phyloP scores from a whole-genome alignment of 768 basidiomycete genomes.

The Cystobasidium ongulense region DNA sequence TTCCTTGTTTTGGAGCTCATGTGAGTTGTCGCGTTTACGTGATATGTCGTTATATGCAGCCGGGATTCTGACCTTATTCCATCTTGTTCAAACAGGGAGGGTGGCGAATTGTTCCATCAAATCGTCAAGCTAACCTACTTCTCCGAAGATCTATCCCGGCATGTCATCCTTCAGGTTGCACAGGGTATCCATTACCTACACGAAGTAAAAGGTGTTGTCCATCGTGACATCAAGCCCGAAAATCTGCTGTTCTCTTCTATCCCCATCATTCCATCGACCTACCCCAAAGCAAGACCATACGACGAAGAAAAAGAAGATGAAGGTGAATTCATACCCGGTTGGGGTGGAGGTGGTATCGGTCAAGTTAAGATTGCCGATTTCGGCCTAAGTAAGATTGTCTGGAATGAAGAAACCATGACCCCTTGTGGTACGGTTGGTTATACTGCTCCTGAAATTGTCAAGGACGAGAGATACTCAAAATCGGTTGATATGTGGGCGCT shows the following conservation, averaged over 20 bases:
- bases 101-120: constrained; percentile 96
- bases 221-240: constrained; percentile 99
- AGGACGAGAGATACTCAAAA: constrained; percentile 92
- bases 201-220: constrained; percentile 94
- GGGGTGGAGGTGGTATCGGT: constrained; percentile 95
- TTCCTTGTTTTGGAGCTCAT: constrained; percentile 84
- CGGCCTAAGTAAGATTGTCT: constrained; percentile 91
- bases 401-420: constrained; percentile 98
- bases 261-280: constrained; percentile 77
- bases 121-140: constrained; percentile 99
- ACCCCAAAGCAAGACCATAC: constrained; percentile 68
- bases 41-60: too few species aligned
- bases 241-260: constrained; percentile 90
- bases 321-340: constrained; percentile 81
- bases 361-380: constrained; percentile 98
- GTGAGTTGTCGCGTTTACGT: too few species aligned
- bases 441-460: constrained; percentile 98
- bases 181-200: constrained; percentile 90
- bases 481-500: constrained; percentile 99
- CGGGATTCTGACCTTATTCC: too few species aligned
- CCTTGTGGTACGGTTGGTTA: constrained; percentile 99
- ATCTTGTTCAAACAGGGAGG: constrained; percentile 62
- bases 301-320: constrained; percentile 99
- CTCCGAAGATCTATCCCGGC: constrained; percentile 89
- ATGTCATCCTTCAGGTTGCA: constrained; percentile 77